A percentile compares a stretch with the other conserved stretches of the same genome.
Conservation (phyloP, 495 filamentous ascomycete genomes). For the Viridothelium virens region DNA sequence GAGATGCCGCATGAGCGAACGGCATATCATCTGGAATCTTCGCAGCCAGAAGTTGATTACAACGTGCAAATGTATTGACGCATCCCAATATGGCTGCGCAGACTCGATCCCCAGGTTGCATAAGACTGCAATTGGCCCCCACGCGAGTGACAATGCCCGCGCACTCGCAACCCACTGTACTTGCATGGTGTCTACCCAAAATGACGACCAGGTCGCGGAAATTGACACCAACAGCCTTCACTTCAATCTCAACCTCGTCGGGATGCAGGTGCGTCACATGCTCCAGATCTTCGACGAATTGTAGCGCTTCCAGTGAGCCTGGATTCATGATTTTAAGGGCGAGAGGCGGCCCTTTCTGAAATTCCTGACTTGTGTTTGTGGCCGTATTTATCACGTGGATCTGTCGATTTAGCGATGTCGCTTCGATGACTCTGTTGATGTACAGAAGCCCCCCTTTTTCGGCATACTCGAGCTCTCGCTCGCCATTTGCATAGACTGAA, state of each 20-base stretch:
- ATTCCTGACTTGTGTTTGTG: too few species aligned
- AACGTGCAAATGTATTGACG: neutral
- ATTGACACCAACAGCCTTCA: slow-evolving; percentile 11
- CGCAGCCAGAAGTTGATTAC: neutral
- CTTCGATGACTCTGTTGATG: neutral
- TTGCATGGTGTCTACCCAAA: neutral
- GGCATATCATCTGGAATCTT: neutral
- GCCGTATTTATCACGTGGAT: neutral
- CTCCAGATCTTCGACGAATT: neutral
- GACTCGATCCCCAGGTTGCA: neutral
- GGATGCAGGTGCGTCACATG: neutral
- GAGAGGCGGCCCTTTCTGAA: neutral
- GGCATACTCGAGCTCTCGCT: neutral
- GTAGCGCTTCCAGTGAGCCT: neutral
- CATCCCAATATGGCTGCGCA: neutral
- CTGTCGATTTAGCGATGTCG: neutral
- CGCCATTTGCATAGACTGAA: neutral
- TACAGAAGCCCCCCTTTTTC: neutral
- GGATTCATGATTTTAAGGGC: neutral
- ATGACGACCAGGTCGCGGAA: slow-evolving; percentile 6
- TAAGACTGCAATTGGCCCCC: neutral
- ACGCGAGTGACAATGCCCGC: slow-evolving; percentile 4
- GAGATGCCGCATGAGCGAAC: slow-evolving; percentile 40
- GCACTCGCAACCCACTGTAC: neutral
- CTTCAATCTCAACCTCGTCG: slow-evolving; percentile 16